phyloP scores from a whole-genome alignment of 1,284 basidiomycete genomes.

The Serendipita sp. region DNA sequence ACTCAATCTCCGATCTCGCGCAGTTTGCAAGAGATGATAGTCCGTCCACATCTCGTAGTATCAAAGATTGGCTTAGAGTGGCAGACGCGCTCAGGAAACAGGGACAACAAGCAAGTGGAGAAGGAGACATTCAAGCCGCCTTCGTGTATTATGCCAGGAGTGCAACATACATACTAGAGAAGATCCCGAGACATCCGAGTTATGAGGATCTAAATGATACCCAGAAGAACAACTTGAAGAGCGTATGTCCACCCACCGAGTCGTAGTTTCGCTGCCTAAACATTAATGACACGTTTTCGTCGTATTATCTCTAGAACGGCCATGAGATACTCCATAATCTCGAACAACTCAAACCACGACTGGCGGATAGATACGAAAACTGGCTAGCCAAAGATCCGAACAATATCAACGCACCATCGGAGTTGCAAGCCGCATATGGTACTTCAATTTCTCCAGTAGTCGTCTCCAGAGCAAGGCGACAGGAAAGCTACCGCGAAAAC shows the following conservation, averaged over 20 bases:
- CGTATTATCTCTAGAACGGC: conserved; percentile 16
- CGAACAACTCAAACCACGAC: conserved; percentile 23
- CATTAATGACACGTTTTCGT: background rate
- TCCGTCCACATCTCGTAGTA: background rate
- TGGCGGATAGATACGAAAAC: conserved; percentile 25
- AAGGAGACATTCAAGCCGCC: conserved; percentile 38
- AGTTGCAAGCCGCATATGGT: background rate
- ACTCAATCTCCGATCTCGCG: conserved; percentile 13
- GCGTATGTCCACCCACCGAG: conserved; percentile 22
- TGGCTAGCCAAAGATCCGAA: conserved; percentile 18
- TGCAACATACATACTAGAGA: conserved; percentile 49
- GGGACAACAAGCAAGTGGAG: conserved; percentile 26
- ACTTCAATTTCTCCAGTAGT: background rate
- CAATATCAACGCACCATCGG: conserved; percentile 4
- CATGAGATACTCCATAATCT: conserved; percentile 19
- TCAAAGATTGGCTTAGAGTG: conserved; percentile 17
- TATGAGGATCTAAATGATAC: conserved; percentile 23
- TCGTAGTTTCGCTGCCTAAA: conserved; percentile 5
- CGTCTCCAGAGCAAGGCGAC: background rate
- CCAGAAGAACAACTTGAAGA: conserved; percentile 26
- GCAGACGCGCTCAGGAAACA: conserved; percentile 14
- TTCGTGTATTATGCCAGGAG: conserved; percentile 46
- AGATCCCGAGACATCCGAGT: conserved; percentile 37
- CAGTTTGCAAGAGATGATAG: conserved; percentile 9
- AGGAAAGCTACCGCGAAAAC: background rate